Evolutionary conservation across 495 filamentous ascomycete species (phyloP).

Genomic region (Penicillium paradoxum): DNA sequence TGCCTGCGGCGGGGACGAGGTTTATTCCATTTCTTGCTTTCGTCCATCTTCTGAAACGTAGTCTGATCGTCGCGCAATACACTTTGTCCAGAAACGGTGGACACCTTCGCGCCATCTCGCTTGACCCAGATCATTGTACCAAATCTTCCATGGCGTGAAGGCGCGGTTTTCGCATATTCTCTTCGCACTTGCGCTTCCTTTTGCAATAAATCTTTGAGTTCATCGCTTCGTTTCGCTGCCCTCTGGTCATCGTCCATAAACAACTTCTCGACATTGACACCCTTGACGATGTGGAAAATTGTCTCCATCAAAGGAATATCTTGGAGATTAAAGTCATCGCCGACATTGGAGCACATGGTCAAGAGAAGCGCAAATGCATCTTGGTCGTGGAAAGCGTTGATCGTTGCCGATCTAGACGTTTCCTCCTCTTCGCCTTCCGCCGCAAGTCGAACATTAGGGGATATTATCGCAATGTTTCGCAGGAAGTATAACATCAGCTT

Average conservation of each 20-base stretch:
- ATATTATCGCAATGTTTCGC: slow-evolving; percentile 81
- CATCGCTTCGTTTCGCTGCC: slow-evolving; percentile 59
- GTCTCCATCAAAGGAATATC: slow-evolving; percentile 84
- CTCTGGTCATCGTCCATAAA: slow-evolving; percentile 77
- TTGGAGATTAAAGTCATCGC: slow-evolving; percentile 84
- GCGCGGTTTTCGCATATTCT: slow-evolving; percentile 71
- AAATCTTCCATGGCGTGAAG: slow-evolving; percentile 88
- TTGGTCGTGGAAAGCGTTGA: slow-evolving; percentile 83
- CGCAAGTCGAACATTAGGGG: slow-evolving; percentile 54
- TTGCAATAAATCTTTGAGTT: slow-evolving; percentile 65
- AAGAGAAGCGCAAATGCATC: slow-evolving; percentile 83
- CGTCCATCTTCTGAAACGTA: slow-evolving; percentile 83
- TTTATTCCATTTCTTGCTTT: slow-evolving; percentile 82
- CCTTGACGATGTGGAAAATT: slow-evolving; percentile 86
- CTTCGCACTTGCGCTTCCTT: slow-evolving; percentile 78
- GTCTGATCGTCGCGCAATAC: slow-evolving; percentile 68
- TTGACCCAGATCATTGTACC: slow-evolving; percentile 98
- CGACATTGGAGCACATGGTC: slow-evolving; percentile 83
- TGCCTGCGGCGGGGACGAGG: slow-evolving; percentile 60
- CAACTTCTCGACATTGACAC: slow-evolving; percentile 77
- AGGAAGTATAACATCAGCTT: slow-evolving; percentile 85
- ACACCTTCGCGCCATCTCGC: slow-evolving; percentile 70
- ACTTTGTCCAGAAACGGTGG: slow-evolving; percentile 84
- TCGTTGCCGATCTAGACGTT: slow-evolving; percentile 78
- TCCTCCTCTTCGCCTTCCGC: slow-evolving; percentile 78